A percentile compares a stretch with the other conserved stretches of the same genome.
These are phyloP conservation scores for Ilyonectria mors-panacis DNA, from an alignment of 2,329 filamentous ascomycete genomes.

Conservation along the genomic window DNA sequence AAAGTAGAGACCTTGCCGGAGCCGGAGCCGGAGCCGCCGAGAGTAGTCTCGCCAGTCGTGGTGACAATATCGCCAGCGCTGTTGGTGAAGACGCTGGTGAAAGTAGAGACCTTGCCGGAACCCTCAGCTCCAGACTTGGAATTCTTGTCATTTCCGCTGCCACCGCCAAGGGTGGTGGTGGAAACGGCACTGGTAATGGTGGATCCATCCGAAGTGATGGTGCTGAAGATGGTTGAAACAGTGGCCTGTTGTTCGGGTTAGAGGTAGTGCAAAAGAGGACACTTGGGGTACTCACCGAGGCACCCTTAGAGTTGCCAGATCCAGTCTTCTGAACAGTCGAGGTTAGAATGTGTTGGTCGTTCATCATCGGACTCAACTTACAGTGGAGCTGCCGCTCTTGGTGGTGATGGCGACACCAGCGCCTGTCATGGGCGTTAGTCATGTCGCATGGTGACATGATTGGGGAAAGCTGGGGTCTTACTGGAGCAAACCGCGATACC, in stretches of 20 bases:
- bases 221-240: constrained; percentile 57
- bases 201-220: constrained; percentile 53
- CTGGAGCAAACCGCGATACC: constrained; percentile 56
- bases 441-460: background rate
- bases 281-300: constrained; percentile 6
- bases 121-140: constrained; percentile 45
- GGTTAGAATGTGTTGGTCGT: background rate
- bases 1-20: constrained; percentile 43
- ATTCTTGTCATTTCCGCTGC: background rate
- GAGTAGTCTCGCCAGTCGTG: constrained; percentile 34
- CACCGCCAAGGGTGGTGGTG: constrained; percentile 53
- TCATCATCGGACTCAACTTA: background rate
- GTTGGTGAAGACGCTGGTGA: constrained; percentile 48
- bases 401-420: constrained; percentile 56
- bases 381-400: constrained; percentile 27
- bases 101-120: constrained; percentile 40
- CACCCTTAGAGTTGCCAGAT: constrained; percentile 38
- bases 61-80: constrained; percentile 39
- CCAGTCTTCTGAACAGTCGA: constrained; percentile 21
- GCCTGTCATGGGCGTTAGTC: constrained; percentile 42
- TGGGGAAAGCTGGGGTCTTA: constrained; percentile 3
- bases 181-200: constrained; percentile 54
- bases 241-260: constrained; percentile 30
- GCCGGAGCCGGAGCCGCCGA: constrained; percentile 36
- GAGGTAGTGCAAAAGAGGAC: background rate